Evolutionary conservation across 2,329 filamentous ascomycete genomes (phyloP).

Genomic region (Aspergillus proliferans): DNA sequence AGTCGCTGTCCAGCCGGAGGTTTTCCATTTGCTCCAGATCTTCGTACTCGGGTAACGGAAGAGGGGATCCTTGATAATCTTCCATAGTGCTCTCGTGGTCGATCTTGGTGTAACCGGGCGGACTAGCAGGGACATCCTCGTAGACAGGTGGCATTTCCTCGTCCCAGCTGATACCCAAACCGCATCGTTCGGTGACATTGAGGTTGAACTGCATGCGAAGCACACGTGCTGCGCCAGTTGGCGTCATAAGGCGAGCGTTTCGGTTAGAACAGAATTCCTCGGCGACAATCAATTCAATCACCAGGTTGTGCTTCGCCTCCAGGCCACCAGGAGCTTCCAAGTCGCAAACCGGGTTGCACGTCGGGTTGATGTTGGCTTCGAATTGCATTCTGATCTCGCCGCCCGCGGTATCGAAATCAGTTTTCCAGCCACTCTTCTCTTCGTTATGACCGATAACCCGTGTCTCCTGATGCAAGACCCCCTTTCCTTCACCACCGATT

Average conservation of each 20-base stretch:
- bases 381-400: constrained; percentile 81
- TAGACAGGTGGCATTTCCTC: constrained; percentile 93
- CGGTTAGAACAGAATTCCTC: constrained; percentile 74
- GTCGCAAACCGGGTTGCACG: constrained; percentile 67
- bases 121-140: constrained; percentile 82
- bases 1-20: constrained; percentile 26
- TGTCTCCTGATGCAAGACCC: constrained; percentile 65
- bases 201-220: constrained; percentile 87
- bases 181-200: constrained; percentile 72
- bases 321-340: constrained; percentile 67
- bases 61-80: constrained; percentile 41
- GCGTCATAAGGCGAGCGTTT: constrained; percentile 67
- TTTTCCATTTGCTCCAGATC: constrained; percentile 43
- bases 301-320: constrained; percentile 74
- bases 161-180: constrained; percentile 92
- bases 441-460: constrained; percentile 75
- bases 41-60: constrained; percentile 37
- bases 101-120: constrained; percentile 59
- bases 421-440: constrained; percentile 86
- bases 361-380: constrained; percentile 55
- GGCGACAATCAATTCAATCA: constrained; percentile 88
- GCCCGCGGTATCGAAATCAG: constrained; percentile 59
- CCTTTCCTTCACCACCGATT: constrained; percentile 61
- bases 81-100: constrained; percentile 39
- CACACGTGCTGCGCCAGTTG: constrained; percentile 84